Conservation (phyloP, 208 protist species). For the Phytomonas francai region DNA sequence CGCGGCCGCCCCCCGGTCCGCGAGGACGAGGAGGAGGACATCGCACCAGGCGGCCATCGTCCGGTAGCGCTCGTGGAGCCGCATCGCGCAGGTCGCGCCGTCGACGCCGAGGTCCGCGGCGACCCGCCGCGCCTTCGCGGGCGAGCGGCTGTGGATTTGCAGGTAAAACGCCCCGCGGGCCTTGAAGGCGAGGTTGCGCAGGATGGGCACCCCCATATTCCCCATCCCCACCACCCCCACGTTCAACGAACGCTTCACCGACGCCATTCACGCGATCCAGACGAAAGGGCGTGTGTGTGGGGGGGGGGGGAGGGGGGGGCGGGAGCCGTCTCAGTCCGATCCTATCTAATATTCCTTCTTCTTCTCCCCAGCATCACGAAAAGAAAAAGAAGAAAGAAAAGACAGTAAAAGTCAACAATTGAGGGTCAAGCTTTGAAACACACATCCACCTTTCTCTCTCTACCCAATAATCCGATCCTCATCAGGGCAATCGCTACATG, state of each 20-base stretch:
- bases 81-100: conserved; percentile 79
- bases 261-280: conserved; percentile 15
- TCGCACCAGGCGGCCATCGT: conserved; percentile 88
- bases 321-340: background rate
- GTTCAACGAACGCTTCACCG: conserved; percentile 76
- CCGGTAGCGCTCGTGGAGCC: conserved; percentile 69
- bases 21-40: conserved; percentile 57
- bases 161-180: conserved; percentile 79
- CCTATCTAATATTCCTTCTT: no score
- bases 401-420: background rate
- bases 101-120: conserved; percentile 76
- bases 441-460: background rate
- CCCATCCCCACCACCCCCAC: conserved; percentile 82
- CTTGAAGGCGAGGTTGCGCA: conserved; percentile 84
- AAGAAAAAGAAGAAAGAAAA: conserved; percentile 1
- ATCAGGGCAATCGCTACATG: no score
- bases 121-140: conserved; percentile 52
- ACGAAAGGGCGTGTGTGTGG: background rate
- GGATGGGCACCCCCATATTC: conserved; percentile 82
- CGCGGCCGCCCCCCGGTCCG: conserved; percentile 35
- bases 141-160: conserved; percentile 71
- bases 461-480: background rate
- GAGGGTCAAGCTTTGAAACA: background rate
- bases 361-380: background rate
- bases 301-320: background rate